Percentiles rank a stretch among this genome's conserved stretches.
phyloP scores from a whole-genome alignment of 352 stramenopile genomes.

The Globisporangium radiosum region DNA sequence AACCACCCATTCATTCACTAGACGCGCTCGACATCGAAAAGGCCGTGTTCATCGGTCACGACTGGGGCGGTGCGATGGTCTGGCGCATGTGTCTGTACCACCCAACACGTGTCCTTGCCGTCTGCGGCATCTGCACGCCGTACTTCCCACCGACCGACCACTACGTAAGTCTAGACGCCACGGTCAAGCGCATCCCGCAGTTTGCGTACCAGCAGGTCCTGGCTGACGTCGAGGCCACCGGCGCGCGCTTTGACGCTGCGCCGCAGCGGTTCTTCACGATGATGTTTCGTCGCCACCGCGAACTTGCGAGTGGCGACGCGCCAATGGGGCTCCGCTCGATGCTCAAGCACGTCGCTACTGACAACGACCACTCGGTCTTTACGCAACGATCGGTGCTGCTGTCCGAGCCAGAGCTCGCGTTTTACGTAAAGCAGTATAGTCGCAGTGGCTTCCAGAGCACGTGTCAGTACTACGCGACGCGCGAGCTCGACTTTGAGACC shows the following conservation, averaged over 20 bases:
- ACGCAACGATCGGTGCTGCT: conserved; percentile 38
- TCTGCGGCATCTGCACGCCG: conserved; percentile 60
- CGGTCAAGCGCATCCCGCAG: conserved; percentile 39
- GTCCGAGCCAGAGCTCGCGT: conserved; percentile 45
- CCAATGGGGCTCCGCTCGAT: conserved; percentile 8
- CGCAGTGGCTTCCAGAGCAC: conserved; percentile 48
- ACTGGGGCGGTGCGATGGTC: conserved; percentile 61
- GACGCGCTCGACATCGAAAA: conserved; percentile 59
- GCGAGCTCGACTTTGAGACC: conserved; percentile 52
- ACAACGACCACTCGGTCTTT: conserved; percentile 18
- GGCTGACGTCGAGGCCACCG: conserved; percentile 30
- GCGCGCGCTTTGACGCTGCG: conserved; percentile 28
- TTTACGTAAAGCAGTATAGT: conserved; percentile 53
- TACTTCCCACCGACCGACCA: conserved; percentile 39
- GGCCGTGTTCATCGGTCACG: conserved; percentile 66
- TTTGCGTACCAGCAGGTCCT: conserved; percentile 68
- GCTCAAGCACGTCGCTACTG: conserved; percentile 11
- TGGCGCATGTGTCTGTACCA: conserved; percentile 72
- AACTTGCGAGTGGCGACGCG: conserved; percentile 18
- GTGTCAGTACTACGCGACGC: too few relatives aligned
- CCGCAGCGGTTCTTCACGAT: conserved; percentile 43
- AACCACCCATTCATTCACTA: conserved; percentile 11
- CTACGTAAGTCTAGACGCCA: conserved; percentile 32
- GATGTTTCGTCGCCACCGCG: conserved; percentile 39
- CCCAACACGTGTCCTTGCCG: conserved; percentile 43